Evolutionary conservation across 2,329 filamentous ascomycete species (phyloP).

Genomic region (Cordyceps cateniannulata): DNA sequence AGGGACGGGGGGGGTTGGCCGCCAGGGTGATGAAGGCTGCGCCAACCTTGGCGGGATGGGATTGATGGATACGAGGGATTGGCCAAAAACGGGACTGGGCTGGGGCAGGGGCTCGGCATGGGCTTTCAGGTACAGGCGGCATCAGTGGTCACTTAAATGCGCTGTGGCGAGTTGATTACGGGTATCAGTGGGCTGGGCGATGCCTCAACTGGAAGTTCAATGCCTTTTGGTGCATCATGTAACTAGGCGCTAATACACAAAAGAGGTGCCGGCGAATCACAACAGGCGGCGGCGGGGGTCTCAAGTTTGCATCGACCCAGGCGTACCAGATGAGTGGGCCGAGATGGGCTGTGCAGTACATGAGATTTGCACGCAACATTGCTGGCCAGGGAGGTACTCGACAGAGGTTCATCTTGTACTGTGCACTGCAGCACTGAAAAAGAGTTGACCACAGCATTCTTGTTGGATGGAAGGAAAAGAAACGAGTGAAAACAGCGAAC

Average conservation of each 20-base stretch:
- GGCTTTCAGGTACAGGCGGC: not conserved
- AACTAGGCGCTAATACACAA: not conserved
- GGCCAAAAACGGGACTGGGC: not conserved
- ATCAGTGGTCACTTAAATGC: too few relatives aligned
- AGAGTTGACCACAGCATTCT: too few relatives aligned
- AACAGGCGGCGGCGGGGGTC: not conserved
- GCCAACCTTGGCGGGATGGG: constrained; percentile 2
- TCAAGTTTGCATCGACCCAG: not conserved
- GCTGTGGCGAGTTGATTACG: too few relatives aligned
- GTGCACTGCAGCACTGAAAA: too few relatives aligned
- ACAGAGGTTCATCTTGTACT: not conserved
- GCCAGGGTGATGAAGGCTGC: not conserved
- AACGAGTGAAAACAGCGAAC: too few relatives aligned
- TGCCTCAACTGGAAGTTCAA: not conserved
- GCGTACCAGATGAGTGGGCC: constrained; percentile 7
- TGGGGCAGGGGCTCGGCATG: not conserved
- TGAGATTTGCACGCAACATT: not conserved
- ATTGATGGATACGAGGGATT: not conserved
- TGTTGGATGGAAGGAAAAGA: too few relatives aligned
- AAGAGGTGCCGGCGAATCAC: not conserved
- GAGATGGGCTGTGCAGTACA: constrained; percentile 9
- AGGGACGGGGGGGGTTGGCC: not conserved
- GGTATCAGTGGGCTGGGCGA: not conserved
- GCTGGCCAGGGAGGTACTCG: not conserved
- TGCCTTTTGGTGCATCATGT: not conserved